phyloP scores from a whole-genome alignment of 768 basidiomycete genomes.

The Termitomyces sp. region DNA sequence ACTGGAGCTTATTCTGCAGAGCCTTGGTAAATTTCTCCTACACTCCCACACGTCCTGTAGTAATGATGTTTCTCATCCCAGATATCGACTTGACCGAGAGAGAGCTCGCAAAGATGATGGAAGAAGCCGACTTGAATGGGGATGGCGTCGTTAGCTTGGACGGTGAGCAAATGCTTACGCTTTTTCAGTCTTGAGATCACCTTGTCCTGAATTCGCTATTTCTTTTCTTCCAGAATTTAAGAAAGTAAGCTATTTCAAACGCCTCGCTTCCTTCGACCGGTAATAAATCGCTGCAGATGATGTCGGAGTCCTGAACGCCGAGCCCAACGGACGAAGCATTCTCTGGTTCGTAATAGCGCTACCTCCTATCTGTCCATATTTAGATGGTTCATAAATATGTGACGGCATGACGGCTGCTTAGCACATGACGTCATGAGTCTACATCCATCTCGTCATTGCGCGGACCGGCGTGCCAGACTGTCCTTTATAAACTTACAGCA shows the following conservation, averaged over 20 bases:
- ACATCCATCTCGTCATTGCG: background rate
- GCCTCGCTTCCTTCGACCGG: background rate
- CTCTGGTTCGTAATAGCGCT: background rate
- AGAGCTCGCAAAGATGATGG: constrained; percentile 89
- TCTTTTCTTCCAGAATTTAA: constrained; percentile 9
- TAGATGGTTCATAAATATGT: no score
- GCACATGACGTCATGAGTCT: background rate
- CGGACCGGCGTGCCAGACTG: background rate
- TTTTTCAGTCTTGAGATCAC: background rate
- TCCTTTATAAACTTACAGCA: background rate
- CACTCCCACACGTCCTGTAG: background rate
- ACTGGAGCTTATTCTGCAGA: constrained; percentile 90
- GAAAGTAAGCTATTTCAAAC: background rate
- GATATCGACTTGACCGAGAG: constrained; percentile 64
- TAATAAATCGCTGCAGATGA: constrained; percentile 4
- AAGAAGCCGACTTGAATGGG: constrained; percentile 81
- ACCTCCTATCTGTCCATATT: background rate
- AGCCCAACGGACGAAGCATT: no score
- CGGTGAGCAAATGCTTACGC: constrained; percentile 32
- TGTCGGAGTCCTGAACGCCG: background rate
- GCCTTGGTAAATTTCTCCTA: constrained; percentile 55
- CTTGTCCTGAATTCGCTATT: background rate
- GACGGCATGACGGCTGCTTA: background rate
- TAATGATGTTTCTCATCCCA: background rate
- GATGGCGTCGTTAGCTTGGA: constrained; percentile 82